Base-by-base conservation (phyloP, 1,284 basidiomycete genomes). In the Blastosporella zonata region DNA sequence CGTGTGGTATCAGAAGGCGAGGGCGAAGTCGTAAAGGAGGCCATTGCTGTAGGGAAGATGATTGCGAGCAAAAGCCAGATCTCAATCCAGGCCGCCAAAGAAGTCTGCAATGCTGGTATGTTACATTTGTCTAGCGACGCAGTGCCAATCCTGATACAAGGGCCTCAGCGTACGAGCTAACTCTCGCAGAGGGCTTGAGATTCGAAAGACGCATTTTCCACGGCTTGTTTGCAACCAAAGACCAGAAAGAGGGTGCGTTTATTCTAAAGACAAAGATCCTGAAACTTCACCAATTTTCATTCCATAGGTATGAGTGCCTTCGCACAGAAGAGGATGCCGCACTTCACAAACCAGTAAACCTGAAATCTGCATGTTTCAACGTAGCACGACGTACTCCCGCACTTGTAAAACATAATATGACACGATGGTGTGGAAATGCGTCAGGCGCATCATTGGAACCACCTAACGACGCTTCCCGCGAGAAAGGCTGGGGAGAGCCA, bases 161-260 rank as follows among this genome's bases (percentile, higher is more conserved):
- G 23, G 9, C 25, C 27, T 29, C 55, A 88, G 92, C 94, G 27
- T 90, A 85, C 60, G 94, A 99, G 62, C 69, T 93, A 54, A 78
- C 82, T 4, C 75, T 99, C 42, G 70, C 77, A 8, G 90, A 97
- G 65, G 97, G 96, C 1, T 68, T 97, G 57, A 78, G 84, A 54
- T 86, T 94, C 58, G 96, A 99, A 71, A 79, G 93, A 54, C 77
- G 93, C 57, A 71, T 96, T 43, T 98, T 98, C 88, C 91, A 98
- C 61, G 78, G 84, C 44, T 70, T 96, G 55, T 99, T 99, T 61
- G 93, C 93, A 13, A 98, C 96, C 35, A 81, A 88, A 54, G 96
- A 99, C 67, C 96, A 98, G 74, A 98, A 98, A 77, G 94, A 98
- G 72, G 92, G 91, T 87, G 58, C 57, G 82, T 67, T 27, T 35